These are phyloP conservation scores for Paecilomyces variotii DNA, from an alignment of 2,329 filamentous ascomycete genomes.

Conservation along the genomic window DNA sequence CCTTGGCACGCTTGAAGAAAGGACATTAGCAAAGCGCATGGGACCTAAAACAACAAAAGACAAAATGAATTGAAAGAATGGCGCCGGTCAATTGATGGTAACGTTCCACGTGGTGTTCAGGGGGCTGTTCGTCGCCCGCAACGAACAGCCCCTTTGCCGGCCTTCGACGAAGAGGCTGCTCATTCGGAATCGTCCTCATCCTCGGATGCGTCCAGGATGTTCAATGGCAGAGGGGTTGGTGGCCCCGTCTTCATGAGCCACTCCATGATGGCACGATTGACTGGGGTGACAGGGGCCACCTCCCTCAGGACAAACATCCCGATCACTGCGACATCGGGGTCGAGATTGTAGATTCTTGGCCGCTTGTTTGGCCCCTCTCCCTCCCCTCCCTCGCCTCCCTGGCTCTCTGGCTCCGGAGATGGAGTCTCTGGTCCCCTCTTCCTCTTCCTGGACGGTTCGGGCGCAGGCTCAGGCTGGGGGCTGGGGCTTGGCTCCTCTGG, in stretches of 20 bases:
- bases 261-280: not conserved
- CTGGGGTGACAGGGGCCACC: not conserved
- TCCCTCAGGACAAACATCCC: not conserved
- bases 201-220: not conserved
- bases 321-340: not conserved
- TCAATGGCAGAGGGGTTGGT: not conserved
- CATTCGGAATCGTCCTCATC: not conserved
- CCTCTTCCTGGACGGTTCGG: not conserved
- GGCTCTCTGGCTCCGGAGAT: not conserved
- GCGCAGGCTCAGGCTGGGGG: not conserved
- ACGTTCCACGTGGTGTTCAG: not conserved
- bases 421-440: not conserved
- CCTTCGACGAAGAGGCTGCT: not conserved
- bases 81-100: not conserved
- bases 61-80: not conserved
- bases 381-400: not conserved
- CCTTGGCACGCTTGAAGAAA: slow-evolving; percentile 59
- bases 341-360: not conserved
- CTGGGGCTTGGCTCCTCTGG: not conserved
- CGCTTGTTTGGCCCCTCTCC: not conserved
- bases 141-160: not conserved
- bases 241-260: not conserved
- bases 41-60: not conserved
- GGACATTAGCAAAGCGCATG: slow-evolving; percentile 9
- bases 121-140: not conserved